Conservation (phyloP, 495 filamentous ascomycete species). For the Aspergillus incahuasiensis region DNA sequence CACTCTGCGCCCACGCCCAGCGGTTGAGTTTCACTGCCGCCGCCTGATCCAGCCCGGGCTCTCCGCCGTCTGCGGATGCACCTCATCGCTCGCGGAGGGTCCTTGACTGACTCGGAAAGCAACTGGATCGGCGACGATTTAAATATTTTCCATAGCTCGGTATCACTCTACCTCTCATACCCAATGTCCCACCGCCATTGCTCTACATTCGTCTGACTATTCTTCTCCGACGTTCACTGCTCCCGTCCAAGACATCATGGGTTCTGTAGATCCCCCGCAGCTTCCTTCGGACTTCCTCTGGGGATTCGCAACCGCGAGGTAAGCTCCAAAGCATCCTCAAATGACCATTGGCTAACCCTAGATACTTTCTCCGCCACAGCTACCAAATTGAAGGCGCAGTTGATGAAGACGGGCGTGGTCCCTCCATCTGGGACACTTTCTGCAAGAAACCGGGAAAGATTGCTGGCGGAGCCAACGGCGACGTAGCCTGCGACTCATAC, state of each 20-base stretch:
- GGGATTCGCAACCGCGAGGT: slow-evolving; percentile 80
- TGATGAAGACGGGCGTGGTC: slow-evolving; percentile 62
- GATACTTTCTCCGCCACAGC: slow-evolving; percentile 29
- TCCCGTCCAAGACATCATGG: slow-evolving; percentile 19
- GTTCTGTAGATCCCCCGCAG: slow-evolving; percentile 30
- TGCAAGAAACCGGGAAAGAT: slow-evolving; percentile 71
- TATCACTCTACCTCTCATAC: background rate
- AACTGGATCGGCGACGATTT: slow-evolving; percentile 1
- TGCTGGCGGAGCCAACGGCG: slow-evolving; percentile 62
- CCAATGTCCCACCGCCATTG: slow-evolving; percentile 46
- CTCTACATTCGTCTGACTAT: slow-evolving; percentile 36
- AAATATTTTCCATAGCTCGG: slow-evolving; percentile 8
- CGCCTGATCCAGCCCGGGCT: slow-evolving; percentile 6
- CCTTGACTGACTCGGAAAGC: slow-evolving; percentile 13
- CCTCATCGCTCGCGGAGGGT: slow-evolving; percentile 7
- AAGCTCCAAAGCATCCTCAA: slow-evolving; percentile 1
- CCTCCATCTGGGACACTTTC: slow-evolving; percentile 76
- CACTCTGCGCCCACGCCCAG: background rate
- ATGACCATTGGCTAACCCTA: slow-evolving; percentile 3
- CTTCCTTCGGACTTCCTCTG: slow-evolving; percentile 73
- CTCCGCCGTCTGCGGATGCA: slow-evolving; percentile 3
- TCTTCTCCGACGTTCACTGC: background rate
- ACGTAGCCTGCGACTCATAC: slow-evolving; percentile 73
- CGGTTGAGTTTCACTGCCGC: slow-evolving; percentile 4
- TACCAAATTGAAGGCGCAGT: slow-evolving; percentile 74